Evolutionary conservation across 1,284 basidiomycete species (phyloP), one percentile per base, ranked within the genome.

Genomic region (Cryptococcus deneoformans): DNA sequence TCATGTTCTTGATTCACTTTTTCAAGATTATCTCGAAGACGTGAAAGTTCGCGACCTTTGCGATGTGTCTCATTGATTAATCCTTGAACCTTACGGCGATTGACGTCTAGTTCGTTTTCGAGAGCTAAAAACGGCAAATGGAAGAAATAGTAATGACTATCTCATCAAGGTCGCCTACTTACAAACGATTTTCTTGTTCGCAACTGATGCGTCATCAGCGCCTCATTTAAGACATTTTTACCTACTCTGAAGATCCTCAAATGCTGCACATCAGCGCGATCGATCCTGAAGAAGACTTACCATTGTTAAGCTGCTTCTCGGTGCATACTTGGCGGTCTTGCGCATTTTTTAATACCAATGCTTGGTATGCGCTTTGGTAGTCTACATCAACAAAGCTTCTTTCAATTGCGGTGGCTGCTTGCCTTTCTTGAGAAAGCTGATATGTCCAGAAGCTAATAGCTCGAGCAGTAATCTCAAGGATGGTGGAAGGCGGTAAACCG

Each of bases 371-470:
- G 43, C 67, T 70, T 11, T 7, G 20, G 24, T 46, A 39, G 40
- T 48, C 6, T 20, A 9, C 46, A 50, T 37, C 14, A 16, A 6
- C n/a, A n/a, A 6, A 2, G 37, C 9, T 14, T 36, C n/a, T 12
- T 10, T 34, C 12, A 7, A 40, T 11, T 14, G 14, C 14, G 20
- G 12, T 14, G n/a, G 10, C 5, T 14, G 49, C 61, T 44, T 10
- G 66, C 68, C 53, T 65, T 44, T 70, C 66, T 50, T 70, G 68
- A 6, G 63, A 62, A 16, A 62, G 64, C 51, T 70, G 68, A 56
- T 70, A 70, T 5, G 61, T 57, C 65, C 66, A 70, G 49, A 70
- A 70, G 46, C 60, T 58, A 49, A 70, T 58, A 11, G 68, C 63
- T 12, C 65, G 59, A 24, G 57, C 53, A 6, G 68, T 62, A 39